Evolutionary conservation across 1,284 basidiomycete genomes (phyloP), one percentile per base, ranked within the genome.

Genomic region (Porodaedalea pini): DNA sequence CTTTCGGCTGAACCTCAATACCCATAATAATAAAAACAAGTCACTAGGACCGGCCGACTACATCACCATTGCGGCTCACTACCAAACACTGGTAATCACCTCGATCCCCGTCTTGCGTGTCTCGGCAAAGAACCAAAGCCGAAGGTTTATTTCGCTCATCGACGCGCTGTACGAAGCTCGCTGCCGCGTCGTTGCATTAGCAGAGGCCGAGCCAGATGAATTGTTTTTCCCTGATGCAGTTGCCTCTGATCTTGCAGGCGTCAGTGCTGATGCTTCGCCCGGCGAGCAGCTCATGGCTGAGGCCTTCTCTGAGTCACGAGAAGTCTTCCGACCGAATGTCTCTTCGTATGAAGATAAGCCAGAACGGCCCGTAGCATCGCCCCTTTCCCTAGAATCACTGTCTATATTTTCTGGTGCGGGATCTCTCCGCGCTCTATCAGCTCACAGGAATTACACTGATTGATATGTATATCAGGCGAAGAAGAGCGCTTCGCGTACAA

Each of bases 1-100:
- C 37, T 55, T 10, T 13, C 41, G 39, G 27, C 32, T 48, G 52
- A 13, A 32, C 23, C 10, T 36, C 19, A 10, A 27, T 25, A 7
- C n/a, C n/a, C n/a, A n/a, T n/a, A n/a, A n/a, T n/a, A n/a, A n/a
- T n/a, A n/a, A n/a, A n/a, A 47, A 29, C 6, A 61, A 81, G 73
- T 76, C 85, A 0, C 72, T 88, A 0, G 86, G 86, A 0, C 78
- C 85, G 1, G 87, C 86, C 7, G 86, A 90, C 68, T 90, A 88
- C 67, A 72, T 88, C 40, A 81, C 83, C 0, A 70, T 90, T 7
- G 80, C 83, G 0, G 81, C 80, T 0, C 78, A 74, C 1, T 86
- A 78, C 63, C 74, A 77, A 56, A 84, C 81, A 0, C 70, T 88
- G 55, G 75, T 81, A 61, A 75, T 90, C 54, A 80, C 81, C 48